Evolutionary conservation across 139 green algal species (phyloP).

Genomic region (Deuterostichococcus epilithicus): DNA sequence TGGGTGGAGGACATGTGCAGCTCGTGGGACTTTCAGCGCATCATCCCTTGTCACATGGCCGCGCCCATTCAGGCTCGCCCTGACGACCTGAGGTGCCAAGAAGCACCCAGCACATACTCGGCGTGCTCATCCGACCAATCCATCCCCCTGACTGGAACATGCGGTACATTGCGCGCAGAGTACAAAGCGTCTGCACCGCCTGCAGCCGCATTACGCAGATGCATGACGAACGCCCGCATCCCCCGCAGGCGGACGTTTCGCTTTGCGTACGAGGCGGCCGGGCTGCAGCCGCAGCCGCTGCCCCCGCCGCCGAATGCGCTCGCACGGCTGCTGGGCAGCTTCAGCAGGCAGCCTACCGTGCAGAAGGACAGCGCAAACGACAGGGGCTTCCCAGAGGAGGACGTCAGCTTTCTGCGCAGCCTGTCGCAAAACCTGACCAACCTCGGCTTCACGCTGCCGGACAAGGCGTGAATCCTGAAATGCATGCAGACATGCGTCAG

Average conservation of each 20-base stretch:
- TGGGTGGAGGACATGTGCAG: slow-evolving; percentile 80
- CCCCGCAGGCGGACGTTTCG: slow-evolving; percentile 32
- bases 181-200: background rate
- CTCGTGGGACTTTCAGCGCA: slow-evolving; percentile 77
- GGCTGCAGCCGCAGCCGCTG: no score
- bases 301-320: background rate
- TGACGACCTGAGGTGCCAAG: slow-evolving; percentile 25
- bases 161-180: background rate
- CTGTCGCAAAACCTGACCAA: background rate
- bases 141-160: no score
- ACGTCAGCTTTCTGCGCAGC: background rate
- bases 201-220: background rate
- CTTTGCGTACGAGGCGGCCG: slow-evolving; percentile 34
- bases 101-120: no score
- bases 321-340: background rate
- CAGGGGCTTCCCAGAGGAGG: background rate
- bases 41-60: slow-evolving; percentile 90
- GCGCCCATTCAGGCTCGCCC: slow-evolving; percentile 63
- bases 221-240: background rate
- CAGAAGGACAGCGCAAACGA: background rate
- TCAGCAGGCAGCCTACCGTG: background rate
- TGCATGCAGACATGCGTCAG: no score
- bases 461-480: background rate
- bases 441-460: background rate
- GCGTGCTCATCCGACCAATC: background rate